Evolutionary conservation across 768 basidiomycete genomes (phyloP).

Genomic region (Hypholoma sublateritium): DNA sequence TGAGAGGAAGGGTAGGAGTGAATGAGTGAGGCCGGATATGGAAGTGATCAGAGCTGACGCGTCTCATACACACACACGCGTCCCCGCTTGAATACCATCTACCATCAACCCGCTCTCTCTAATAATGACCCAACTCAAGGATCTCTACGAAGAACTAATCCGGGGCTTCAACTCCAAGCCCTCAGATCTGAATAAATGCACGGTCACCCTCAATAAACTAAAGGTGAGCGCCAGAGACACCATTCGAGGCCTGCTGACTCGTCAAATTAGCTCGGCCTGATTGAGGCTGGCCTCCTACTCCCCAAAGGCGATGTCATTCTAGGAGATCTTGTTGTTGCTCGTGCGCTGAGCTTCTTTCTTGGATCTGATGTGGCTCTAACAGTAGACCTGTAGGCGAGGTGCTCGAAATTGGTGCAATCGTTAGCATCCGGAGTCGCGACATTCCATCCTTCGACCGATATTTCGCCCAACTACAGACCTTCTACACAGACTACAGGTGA

Average conservation of each 20-base stretch:
- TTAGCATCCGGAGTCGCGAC: conserved; percentile 86
- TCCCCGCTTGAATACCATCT: conserved; percentile 7
- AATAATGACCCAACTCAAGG: conserved; percentile 53
- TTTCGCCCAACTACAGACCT: conserved; percentile 86
- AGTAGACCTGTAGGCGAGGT: conserved; percentile 66
- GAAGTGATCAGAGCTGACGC: conserved; percentile 48
- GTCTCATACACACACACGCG: conserved; percentile 42
- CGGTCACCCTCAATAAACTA: conserved; percentile 62
- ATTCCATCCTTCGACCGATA: conserved; percentile 94
- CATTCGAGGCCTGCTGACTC: background rate
- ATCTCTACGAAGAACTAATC: conserved; percentile 66
- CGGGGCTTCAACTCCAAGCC: conserved; percentile 64
- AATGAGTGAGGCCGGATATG: conserved; percentile 20
- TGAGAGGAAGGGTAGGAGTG: conserved; percentile 14
- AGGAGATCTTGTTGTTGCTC: conserved; percentile 71
- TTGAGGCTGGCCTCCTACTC: conserved; percentile 73
- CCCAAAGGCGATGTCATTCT: conserved; percentile 65
- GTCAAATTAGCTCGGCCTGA: conserved; percentile 62
- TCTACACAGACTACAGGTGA: conserved; percentile 84
- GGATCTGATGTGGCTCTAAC: background rate
- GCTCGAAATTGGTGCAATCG: conserved; percentile 93
- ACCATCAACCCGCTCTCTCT: conserved; percentile 15
- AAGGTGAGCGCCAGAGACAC: conserved; percentile 49
- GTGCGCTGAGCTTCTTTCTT: conserved; percentile 41
- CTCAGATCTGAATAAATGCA: conserved; percentile 68